Base-by-base conservation (phyloP, 2,329 filamentous ascomycete genomes). In the Fusarium oxysporum region DNA sequence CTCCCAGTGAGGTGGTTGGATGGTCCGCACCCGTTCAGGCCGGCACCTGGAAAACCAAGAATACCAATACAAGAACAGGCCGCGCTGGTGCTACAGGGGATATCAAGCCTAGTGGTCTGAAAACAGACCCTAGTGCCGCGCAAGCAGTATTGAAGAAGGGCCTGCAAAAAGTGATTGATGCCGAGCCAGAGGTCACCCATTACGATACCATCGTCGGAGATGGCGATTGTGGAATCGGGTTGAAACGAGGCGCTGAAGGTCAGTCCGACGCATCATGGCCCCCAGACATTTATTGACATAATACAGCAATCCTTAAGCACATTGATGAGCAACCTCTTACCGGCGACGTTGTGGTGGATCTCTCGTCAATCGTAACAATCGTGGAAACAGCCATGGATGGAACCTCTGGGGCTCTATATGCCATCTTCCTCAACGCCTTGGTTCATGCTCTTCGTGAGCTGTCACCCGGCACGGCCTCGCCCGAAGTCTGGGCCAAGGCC, bases 381-480 rank as follows among this genome's bases (percentile, higher is more conserved):
- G 83, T 91, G 23, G 89, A 91, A 78, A 86, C 78, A 35, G 83
- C 80, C 70, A 91, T 91, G 89, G 89, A 90, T 74, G 89, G 89
- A 70, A 91, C 89, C 4, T 90, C 89, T 3, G 89, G 89, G 7
- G 88, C 87, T 4, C 81, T 90, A 6, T 89, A 89, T 77, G 92
- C 94, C 78, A 97, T 98, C 81, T 97, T 97, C 86, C 86, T 97
- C 68, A 97, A 97, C 80, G 91, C 94, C 1, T 90, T 97, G 10
- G 90, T 93, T 28, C 89, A 92, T 71, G 91, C 87, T 6, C 84
- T 91, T 23, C 85, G 85, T 47, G 80, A 79, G 10, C 82, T 84
- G 16, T 78, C 81, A 0, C 78, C 83, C 5, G 84, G 85, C 14
- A 77, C 81, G 9, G 82, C 82, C 5, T 82, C 82, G 7, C 76